Evolutionary conservation across 768 basidiomycete genomes (phyloP).

Genomic region (Lenzites betulinus): DNA sequence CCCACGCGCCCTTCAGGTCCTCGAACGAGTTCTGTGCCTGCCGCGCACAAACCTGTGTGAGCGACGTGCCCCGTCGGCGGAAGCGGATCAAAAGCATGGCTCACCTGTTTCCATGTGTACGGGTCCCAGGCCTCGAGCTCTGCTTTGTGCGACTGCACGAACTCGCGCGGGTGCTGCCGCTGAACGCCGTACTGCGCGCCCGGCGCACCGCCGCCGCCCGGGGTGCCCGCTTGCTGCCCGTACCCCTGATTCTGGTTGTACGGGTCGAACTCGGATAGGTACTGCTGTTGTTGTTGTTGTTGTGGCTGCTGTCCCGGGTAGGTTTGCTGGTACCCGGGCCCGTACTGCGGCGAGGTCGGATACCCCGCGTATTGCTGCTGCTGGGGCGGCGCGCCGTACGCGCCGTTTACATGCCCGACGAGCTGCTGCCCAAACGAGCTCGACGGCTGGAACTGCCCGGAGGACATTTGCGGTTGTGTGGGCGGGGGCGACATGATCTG

Average conservation of each 20-base stretch:
- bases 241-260: constrained; percentile 27
- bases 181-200: constrained; percentile 35
- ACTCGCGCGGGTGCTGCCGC: constrained; percentile 66
- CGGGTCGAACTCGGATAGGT: constrained; percentile 45
- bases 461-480: constrained; percentile 35
- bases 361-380: constrained; percentile 35
- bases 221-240: background rate
- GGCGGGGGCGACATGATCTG: constrained; percentile 26
- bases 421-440: constrained; percentile 62
- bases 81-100: constrained; percentile 13
- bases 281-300: constrained; percentile 28
- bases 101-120: constrained; percentile 69
- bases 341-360: constrained; percentile 27
- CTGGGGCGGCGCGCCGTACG: constrained; percentile 23
- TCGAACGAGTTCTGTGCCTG: constrained; percentile 60
- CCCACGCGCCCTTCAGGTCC: constrained; percentile 67
- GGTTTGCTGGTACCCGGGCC: constrained; percentile 23
- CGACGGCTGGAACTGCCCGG: constrained; percentile 48
- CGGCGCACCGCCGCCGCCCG: background rate
- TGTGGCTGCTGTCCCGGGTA: constrained; percentile 27
- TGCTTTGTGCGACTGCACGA: constrained; percentile 62
- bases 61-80: background rate
- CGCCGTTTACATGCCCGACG: constrained; percentile 31
- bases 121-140: constrained; percentile 74
- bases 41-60: too few species aligned